Evolutionary conservation across 169 alveolate species (phyloP).

Genomic region (Miamiensis avidus): DNA sequence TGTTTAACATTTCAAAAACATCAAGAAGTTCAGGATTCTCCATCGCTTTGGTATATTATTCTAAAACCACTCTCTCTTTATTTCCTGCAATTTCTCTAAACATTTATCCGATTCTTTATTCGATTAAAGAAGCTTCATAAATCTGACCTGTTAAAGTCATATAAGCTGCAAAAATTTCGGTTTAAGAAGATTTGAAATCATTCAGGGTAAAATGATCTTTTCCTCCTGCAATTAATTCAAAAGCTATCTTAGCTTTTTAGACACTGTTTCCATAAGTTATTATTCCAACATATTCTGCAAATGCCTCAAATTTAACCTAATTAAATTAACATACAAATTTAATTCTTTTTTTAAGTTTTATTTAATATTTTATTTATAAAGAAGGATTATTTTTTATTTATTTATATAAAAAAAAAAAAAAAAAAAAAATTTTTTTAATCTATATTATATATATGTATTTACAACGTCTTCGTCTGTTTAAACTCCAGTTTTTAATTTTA

Average conservation of each 20-base stretch:
- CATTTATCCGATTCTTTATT: background rate
- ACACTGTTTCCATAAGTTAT: background rate
- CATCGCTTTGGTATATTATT: background rate
- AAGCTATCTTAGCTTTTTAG: background rate
- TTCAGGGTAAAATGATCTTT: background rate
- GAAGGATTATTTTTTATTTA: too few species aligned
- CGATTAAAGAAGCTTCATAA: background rate
- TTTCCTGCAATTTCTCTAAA: background rate
- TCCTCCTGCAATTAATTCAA: background rate
- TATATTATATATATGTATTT: background rate
- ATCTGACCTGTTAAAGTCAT: background rate
- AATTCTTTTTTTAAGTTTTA: too few species aligned
- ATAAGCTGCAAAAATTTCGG: background rate
- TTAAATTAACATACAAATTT: too few species aligned
- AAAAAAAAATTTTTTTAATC: too few species aligned
- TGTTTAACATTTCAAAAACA: background rate
- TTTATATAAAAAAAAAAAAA: too few species aligned
- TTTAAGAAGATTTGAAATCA: background rate
- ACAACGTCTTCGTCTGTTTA: background rate
- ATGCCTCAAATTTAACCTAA: background rate
- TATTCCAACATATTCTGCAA: background rate
- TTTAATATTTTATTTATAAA: too few species aligned
- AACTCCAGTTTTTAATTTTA: background rate
- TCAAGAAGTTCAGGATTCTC: background rate
- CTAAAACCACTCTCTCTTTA: background rate